Conservation (phyloP, 768 basidiomycete species). For the Tulasnella sp. region DNA sequence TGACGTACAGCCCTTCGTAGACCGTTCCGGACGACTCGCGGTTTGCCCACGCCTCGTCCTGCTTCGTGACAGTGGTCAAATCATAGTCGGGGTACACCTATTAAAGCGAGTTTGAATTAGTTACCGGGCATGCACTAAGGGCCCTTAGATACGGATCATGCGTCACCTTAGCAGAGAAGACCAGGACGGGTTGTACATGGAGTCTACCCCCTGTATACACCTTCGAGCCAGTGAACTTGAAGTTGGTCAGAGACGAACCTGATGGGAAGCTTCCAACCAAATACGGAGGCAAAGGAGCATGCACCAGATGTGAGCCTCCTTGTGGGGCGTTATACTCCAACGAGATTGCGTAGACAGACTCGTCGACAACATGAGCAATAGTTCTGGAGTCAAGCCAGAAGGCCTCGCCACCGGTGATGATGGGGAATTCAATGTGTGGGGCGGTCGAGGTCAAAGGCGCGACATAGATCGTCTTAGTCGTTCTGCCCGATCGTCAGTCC, state of each 20-base stretch:
- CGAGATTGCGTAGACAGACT: conserved; percentile 50
- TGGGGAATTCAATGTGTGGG: conserved; percentile 42
- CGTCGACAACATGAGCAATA: conserved; percentile 53
- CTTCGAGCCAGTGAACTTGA: conserved; percentile 44
- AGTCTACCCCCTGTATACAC: not conserved
- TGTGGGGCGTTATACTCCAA: conserved; percentile 38
- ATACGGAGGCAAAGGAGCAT: conserved; percentile 60
- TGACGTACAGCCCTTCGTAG: conserved; percentile 55
- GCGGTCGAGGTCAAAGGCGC: conserved; percentile 44
- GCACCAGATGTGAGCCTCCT: conserved; percentile 31
- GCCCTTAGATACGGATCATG: conserved; percentile 45
- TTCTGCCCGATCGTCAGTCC: conserved; percentile 38
- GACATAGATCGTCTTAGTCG: conserved; percentile 56
- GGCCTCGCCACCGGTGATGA: conserved; percentile 55
- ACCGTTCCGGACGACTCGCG: conserved; percentile 63
- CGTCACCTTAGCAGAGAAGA: conserved; percentile 65
- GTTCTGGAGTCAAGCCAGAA: conserved; percentile 71
- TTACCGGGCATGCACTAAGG: no score
- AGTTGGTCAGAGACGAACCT: conserved; percentile 36
- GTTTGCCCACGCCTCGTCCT: conserved; percentile 62
- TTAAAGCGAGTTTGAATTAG: conserved; percentile 29
- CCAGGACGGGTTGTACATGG: conserved; percentile 34
- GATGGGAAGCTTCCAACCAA: conserved; percentile 16
- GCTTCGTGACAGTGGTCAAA: conserved; percentile 51
- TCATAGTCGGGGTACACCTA: conserved; percentile 27